A percentile compares a stretch with the other conserved stretches of the same genome.
Conservation (phyloP, 2,329 filamentous ascomycete genomes). For the Fusarium ambrosium region DNA sequence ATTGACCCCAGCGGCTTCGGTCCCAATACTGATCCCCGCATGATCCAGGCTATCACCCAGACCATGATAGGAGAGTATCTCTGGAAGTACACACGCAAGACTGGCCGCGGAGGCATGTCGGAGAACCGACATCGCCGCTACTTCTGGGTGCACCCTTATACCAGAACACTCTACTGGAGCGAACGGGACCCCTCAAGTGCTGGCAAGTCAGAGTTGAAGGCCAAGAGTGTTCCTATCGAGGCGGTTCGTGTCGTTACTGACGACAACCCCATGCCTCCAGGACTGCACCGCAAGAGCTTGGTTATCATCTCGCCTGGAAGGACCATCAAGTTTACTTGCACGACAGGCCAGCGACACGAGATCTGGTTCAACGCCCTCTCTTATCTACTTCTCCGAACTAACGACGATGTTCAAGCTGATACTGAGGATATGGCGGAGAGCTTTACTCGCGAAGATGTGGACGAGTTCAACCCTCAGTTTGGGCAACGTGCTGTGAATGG, state of each 20-base stretch:
- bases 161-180: conserved; percentile 96
- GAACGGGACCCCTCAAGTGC: conserved; percentile 86
- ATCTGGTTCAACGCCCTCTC: conserved; percentile 99
- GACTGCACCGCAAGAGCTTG: conserved; percentile 93
- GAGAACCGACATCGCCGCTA: conserved; percentile 92
- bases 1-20: conserved; percentile 72
- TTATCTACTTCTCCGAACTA: conserved; percentile 86
- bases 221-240: conserved; percentile 95
- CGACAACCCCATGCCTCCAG: conserved; percentile 94
- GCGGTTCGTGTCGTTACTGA: conserved; percentile 92
- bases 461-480: conserved; percentile 85
- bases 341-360: conserved; percentile 93
- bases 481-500: conserved; percentile 51
- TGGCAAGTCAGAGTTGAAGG: conserved; percentile 79
- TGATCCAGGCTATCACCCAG: conserved; percentile 99
- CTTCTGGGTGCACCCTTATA: conserved; percentile 99
- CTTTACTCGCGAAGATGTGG: conserved; percentile 73
- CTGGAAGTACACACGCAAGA: conserved; percentile 98
- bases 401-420: conserved; percentile 72
- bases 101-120: conserved; percentile 89
- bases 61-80: conserved; percentile 99
- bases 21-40: conserved; percentile 87
- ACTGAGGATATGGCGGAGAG: conserved; percentile 70
- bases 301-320: conserved; percentile 91
- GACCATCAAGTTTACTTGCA: conserved; percentile 92